Evolutionary conservation across 495 filamentous ascomycete species (phyloP), one percentile per base, ranked within the genome.

Genomic region (Penicillium manginii): DNA sequence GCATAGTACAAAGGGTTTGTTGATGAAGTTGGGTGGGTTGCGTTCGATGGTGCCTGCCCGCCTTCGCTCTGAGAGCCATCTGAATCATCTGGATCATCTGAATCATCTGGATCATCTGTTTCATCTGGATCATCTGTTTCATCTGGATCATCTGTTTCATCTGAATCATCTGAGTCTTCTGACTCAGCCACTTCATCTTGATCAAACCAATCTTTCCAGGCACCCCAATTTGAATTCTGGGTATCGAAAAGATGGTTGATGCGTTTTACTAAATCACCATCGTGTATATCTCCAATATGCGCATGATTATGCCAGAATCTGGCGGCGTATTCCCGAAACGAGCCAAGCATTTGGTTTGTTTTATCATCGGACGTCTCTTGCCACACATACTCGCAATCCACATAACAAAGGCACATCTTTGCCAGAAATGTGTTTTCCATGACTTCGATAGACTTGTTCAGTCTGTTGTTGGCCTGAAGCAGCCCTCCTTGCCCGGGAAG

Each of bases 121-220:
- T 42, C 39, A n/a, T 42, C 39, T 5, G 39, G 15, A 14, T 14
- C 15, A 4, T 15, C 39, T 7, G 39, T 4, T 4, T 17, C n/a
- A 17, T 42, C 39, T 42, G n/a, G 15, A 3, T 42, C 39, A 4
- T 17, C 39, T 42, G 10, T 4, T 5, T n/a, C 14, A 33, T 33
- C 31, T 5, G 31, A 33, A 14, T 42, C 39, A 17, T 42, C 39
- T 42, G 39, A 42, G 15, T 42, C 39, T 4, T 42, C 39, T 14
- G 39, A 42, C 4, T 42, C 39, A 3, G 35, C 42, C 15, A 48
- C n/a, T 22, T 55, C 46, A 42, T 50, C 50, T 17, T n/a, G 17
- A 50, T 50, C 54, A 31, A 50, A 50, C 46, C 54, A 57, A 4
- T 18, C 31, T 19, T 50, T 57, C 46, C 54, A 57, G 17, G 45